Percentiles rank a stretch among this genome's conserved stretches.
Evolutionary conservation across 345 rosid species (phyloP).

Genomic region (Brassica cretica): DNA sequence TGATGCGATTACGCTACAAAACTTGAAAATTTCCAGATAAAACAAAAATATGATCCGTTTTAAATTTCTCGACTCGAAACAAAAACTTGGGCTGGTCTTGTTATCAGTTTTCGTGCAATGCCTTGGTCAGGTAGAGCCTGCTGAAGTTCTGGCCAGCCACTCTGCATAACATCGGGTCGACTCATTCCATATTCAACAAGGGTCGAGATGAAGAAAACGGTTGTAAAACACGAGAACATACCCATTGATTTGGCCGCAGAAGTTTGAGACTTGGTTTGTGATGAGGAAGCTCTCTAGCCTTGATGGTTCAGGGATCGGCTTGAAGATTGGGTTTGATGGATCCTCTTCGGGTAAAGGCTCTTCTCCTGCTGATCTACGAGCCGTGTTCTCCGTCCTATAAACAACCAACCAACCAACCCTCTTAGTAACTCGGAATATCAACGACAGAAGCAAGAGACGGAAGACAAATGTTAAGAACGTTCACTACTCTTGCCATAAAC

Average conservation of each 20-base stretch:
- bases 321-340: slow-evolving; percentile 87
- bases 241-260: slow-evolving; percentile 98
- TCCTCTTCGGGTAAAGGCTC: slow-evolving; percentile 98
- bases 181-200: neutral
- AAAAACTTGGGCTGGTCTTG: slow-evolving; percentile 15
- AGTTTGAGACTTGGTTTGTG: slow-evolving; percentile 87
- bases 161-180: slow-evolving; percentile 46
- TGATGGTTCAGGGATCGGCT: slow-evolving; percentile 90
- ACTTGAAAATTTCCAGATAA: neutral
- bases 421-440: slow-evolving; percentile 4
- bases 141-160: slow-evolving; percentile 95
- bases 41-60: slow-evolving; percentile 12
- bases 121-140: slow-evolving; percentile 77
- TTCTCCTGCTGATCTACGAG: slow-evolving; percentile 87
- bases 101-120: slow-evolving; percentile 71
- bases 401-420: slow-evolving; percentile 34
- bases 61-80: slow-evolving; percentile 14
- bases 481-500: slow-evolving; percentile 3
- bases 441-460: neutral
- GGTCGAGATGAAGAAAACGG: neutral
- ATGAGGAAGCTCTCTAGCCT: slow-evolving; percentile 94
- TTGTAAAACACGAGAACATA: slow-evolving; percentile 35
- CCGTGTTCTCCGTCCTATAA: slow-evolving; percentile 81
- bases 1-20: no score
- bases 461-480: neutral